Base-by-base conservation (phyloP, 179 eudicot species). In the Silene noctiflora region DNA sequence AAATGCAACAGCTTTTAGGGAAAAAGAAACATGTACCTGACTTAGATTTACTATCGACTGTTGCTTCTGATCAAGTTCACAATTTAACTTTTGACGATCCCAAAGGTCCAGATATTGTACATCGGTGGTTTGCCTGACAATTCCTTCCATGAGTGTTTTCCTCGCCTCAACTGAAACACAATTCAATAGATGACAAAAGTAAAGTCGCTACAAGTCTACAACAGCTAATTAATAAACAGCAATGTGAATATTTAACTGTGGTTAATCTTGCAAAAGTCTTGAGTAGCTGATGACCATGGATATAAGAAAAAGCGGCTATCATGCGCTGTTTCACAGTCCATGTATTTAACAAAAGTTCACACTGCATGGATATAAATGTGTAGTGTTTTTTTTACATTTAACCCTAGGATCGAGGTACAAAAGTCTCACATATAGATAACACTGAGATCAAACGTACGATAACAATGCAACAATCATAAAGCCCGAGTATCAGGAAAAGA, bases 121-220 rank as follows among this genome's bases (percentile, higher is more conserved):
- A 85, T 95, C 99, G 77, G 88, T 86, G 65, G 90, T 88, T 86
- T 93, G 99, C 81, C 85, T 93, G 74, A 95, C 80, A 79, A 95
- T 83, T 60, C 91, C 96, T 82, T 91, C 92, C 88, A 90, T 85
- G 81, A 91, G 92, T 80, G 81, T 66, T 84, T 85, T 89, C 87
- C 92, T 87, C 7, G 91, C 91, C 84, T 87, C 78, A 86, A 90
- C 99, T 94, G 81, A 22, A 82, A 73, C 74, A 77, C 63, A 69
- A 53, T 59, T 67, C 39, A 48, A 48, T 48, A 48, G 74, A 48
- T 42, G 61, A 60, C 17, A 3, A 60, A 48, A 59, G 59, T 35
- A 25, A 63, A 31, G 56, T 14, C 81, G 64, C 46, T 39, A 39
- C 46, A 39, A 39, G 46, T 6, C 46, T 39, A 39, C 46, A 7